A percentile compares a stretch with the other conserved stretches of the same genome.
Evolutionary conservation across 768 basidiomycete species (phyloP).

Genomic region (Pulveroboletus ravenelii): DNA sequence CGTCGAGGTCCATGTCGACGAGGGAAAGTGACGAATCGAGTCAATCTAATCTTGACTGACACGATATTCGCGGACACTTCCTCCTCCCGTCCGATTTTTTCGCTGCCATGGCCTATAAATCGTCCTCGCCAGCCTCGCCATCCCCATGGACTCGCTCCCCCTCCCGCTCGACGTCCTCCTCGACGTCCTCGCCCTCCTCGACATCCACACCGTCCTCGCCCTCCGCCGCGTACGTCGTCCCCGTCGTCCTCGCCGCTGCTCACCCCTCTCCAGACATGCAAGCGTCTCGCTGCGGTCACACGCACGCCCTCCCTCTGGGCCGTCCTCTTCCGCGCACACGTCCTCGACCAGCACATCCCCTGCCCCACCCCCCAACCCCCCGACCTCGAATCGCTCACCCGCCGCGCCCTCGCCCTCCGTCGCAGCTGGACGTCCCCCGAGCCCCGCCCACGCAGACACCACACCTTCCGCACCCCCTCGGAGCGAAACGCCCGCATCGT

Average conservation of each 20-base stretch:
- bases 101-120: constrained; percentile 10
- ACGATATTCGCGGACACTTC: constrained; percentile 21
- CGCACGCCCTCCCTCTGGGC: constrained; percentile 50
- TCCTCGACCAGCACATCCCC: constrained; percentile 43
- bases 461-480: constrained; percentile 22
- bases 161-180: constrained; percentile 50
- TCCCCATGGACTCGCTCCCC: constrained; percentile 5
- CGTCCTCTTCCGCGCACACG: constrained; percentile 37
- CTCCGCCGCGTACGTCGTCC: constrained; percentile 42
- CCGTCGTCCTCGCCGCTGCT: background rate
- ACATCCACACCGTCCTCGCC: constrained; percentile 38
- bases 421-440: constrained; percentile 45
- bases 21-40: background rate
- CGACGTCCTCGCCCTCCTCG: constrained; percentile 39
- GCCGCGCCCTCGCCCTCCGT: constrained; percentile 39
- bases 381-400: constrained; percentile 42
- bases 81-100: constrained; percentile 18
- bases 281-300: constrained; percentile 37
- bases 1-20: constrained; percentile 18
- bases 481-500: constrained; percentile 34
- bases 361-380: constrained; percentile 40
- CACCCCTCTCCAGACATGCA: constrained; percentile 41
- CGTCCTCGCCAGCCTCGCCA: background rate
- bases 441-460: constrained; percentile 31
- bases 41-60: constrained; percentile 16